Evolutionary conservation across 441 rosid species (phyloP), one percentile per base, ranked within the genome.

Genomic region (Aleurites moluccanus): DNA sequence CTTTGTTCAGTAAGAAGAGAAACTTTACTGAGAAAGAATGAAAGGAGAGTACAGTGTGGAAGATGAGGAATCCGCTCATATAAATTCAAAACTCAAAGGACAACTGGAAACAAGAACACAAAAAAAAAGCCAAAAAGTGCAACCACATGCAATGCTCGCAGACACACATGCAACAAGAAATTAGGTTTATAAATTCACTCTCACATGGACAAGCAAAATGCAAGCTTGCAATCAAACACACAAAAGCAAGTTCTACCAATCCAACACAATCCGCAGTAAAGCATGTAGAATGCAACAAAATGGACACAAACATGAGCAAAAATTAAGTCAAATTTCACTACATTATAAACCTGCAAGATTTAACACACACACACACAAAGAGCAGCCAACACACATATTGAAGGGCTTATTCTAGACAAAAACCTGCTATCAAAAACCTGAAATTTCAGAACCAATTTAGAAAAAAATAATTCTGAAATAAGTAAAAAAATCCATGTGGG

Each of bases 241-340:
- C 16, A 74, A 60, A 68, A n/a, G 23, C 28, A 64, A 69, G 62
- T 16, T 10, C 66, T 62, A 55, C 52, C n/a, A 70, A 80, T 50
- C 47, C 10, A 57, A 55, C n/a, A 14, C 11, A 45, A 13, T 13
- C 3, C 49, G 9, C 35, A 20, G n/a, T 40, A 33, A 53, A 3
- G 16, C 10, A 6, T 30, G 10, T 38, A 55, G 13, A 20, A 70
- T 10, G 33, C 14, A 18, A 64, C 7, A 49, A 30, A 20, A 30
- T 30, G 21, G 6, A 10, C 53, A 35, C 1, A 10, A 70, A 27
- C 9, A 50, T n/a, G 15, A 69, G 4, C 13, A 18, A 8, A 33
- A 1, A 70, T 40, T 13, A 40, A 70, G 53, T 40, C 59, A 5
- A n/a, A 70, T 18, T 55, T 55, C 45, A 38, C 63, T 11, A 57